Base-by-base conservation (phyloP, 768 basidiomycete genomes). In the Glaciozyma antarctica region DNA sequence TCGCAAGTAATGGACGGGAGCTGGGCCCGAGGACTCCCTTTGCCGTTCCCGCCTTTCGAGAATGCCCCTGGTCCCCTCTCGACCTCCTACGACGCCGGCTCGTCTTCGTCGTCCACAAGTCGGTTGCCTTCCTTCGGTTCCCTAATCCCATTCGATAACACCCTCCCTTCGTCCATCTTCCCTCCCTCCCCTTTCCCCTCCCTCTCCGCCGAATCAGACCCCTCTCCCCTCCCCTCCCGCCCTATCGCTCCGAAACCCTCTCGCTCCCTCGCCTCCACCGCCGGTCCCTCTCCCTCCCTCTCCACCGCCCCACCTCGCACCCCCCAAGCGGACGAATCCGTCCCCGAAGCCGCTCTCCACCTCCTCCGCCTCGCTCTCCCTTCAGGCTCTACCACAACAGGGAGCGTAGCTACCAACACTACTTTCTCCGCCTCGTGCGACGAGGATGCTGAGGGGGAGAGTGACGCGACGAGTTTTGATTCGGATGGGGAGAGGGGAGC, bases 401-500 rank as follows among this genome's bases (percentile, higher is more conserved):
- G 59, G 7, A 63, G 62, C 6, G 60, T 63, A 22, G 62, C 65
- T 48, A 70, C 60, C 24, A 58, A 48, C 19, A 67, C 65, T 61
- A 67, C 69, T 1, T 54, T 60, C 28, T 58, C 59, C 1, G 43
- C 48, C 0, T 61, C 60, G 45, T 38, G 53, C 60, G 65, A 70
- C 47, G 69, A 70, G 22, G 69, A 70, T 34, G 65, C 61, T 32
- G 69, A 70, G 43, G 69, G 65, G 28, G 65, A 67, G 61, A 65
- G 63, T n/a, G 69, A 67, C 61, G 69, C 66, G 34, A 70, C 69
- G 48, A 65, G 24, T 17, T 45, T 70, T 54, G 54, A 67, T 54
- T 66, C 65, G 52, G 60, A 48, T 41, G 69, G 64, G 17, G 44
- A 30, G n/a, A 32, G 32, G 32, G 32, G 32, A 9, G 32, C 32